Evolutionary conservation across 345 rosid genomes (phyloP).

Genomic region (Lumnitzera racemosa): DNA sequence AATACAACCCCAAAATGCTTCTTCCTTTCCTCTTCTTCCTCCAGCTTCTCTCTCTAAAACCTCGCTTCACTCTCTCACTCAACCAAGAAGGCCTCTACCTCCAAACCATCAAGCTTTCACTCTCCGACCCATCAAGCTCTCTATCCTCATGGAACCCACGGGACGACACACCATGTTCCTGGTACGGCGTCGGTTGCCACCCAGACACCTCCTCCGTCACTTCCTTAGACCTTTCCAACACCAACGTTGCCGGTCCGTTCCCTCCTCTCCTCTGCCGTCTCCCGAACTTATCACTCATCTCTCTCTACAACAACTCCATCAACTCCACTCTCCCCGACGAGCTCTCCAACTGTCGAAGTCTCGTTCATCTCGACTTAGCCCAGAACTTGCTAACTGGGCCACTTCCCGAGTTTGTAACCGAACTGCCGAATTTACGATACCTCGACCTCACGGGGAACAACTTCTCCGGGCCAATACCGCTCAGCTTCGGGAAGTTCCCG

Average conservation of each 20-base stretch:
- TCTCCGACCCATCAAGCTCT: slow-evolving; percentile 29
- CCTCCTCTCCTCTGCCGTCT: slow-evolving; percentile 70
- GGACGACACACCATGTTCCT: slow-evolving; percentile 28
- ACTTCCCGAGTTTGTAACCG: slow-evolving; percentile 48
- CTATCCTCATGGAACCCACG: slow-evolving; percentile 42
- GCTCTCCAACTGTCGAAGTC: slow-evolving; percentile 49
- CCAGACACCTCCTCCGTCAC: slow-evolving; percentile 33
- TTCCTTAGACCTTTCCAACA: slow-evolving; percentile 53
- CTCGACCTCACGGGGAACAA: slow-evolving; percentile 80
- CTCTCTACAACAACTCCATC: slow-evolving; percentile 56
- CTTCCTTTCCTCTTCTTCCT: slow-evolving; percentile 3
- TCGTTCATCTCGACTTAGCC: slow-evolving; percentile 64
- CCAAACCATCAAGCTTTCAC: slow-evolving; percentile 20
- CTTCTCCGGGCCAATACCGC: slow-evolving; percentile 84
- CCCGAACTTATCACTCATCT: slow-evolving; percentile 39
- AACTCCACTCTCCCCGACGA: slow-evolving; percentile 54
- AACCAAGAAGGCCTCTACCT: slow-evolving; percentile 43
- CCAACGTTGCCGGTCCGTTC: slow-evolving; percentile 64
- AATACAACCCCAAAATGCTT: not conserved
- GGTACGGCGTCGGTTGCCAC: slow-evolving; percentile 35
- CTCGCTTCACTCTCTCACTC: slow-evolving; percentile 11
- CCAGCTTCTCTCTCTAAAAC: slow-evolving; percentile 1
- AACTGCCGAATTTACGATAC: slow-evolving; percentile 39
- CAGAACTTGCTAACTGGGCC: slow-evolving; percentile 74
- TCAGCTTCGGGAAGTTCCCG: slow-evolving; percentile 48